These are phyloP conservation scores for Hemisphaericaspora xylanilytica DNA, from an alignment of 1,139 yeast genomes.

Conservation along the genomic window DNA sequence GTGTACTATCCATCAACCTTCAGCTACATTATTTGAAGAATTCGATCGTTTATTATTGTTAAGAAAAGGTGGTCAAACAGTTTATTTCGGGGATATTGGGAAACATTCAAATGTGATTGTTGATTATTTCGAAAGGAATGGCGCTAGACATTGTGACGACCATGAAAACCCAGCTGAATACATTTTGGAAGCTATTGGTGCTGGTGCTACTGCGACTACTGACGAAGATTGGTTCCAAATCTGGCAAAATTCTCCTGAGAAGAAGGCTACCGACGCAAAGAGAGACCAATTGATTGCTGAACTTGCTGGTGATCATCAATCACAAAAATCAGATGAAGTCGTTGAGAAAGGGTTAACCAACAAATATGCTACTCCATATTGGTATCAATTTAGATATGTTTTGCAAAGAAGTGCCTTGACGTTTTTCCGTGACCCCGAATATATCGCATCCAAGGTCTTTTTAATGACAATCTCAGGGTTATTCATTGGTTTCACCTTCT, in stretches of 20 bases:
- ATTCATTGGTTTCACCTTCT: constrained; percentile 54
- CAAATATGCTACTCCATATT: constrained; percentile 37
- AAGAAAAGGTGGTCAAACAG: constrained; percentile 74
- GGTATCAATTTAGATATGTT: constrained; percentile 35
- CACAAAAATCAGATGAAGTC: constrained; percentile 3
- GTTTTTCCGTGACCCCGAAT: constrained; percentile 46
- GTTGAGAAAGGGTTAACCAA: constrained; percentile 13
- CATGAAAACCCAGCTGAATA: constrained; percentile 67
- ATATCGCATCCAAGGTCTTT: constrained; percentile 40
- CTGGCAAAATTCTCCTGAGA: constrained; percentile 43
- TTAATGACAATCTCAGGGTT: constrained; percentile 48
- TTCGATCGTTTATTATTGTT: constrained; percentile 73
- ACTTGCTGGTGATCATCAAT: constrained; percentile 9
- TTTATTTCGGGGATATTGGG: constrained; percentile 80
- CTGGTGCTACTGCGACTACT: constrained; percentile 61
- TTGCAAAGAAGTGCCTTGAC: constrained; percentile 30
- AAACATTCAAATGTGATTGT: constrained; percentile 57
- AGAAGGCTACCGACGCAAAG: constrained; percentile 17
- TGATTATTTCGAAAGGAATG: constrained; percentile 66
- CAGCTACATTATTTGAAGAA: constrained; percentile 72
- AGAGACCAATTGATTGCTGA: constrained; percentile 20
- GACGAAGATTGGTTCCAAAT: constrained; percentile 45
- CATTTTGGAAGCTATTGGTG: constrained; percentile 62
- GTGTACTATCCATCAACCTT: constrained; percentile 84
- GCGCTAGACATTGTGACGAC: constrained; percentile 56